Evolutionary conservation across 2,329 filamentous ascomycete species (phyloP), one percentile per base, ranked within the genome.

Genomic region (Ceratocystiopsis brevicomis): DNA sequence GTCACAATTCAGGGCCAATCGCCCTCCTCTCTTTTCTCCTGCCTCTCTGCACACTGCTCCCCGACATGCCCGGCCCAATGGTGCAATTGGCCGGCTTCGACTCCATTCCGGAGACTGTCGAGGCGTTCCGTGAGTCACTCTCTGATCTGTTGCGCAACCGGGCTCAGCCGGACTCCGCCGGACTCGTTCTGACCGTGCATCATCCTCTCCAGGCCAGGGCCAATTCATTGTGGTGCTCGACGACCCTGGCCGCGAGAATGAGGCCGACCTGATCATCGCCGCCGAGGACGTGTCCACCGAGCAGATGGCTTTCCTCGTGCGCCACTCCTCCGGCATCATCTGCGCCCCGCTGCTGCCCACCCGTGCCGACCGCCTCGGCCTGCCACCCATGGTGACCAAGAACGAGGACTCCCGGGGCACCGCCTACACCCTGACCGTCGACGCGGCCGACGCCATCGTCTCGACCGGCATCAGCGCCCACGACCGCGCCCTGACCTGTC

Each of bases 221-320:
- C 78, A 96, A 58, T 96, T 96, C 70, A 80, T 98, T 58, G 77
- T 98, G 48, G 88, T 95, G 35, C 83, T 98, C 56, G 90, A 98
- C 67, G 82, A 84, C 52, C 77, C 85, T 50, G 75, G 78, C 49
- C 87, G 90, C 61, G 90, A 98, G 62, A 98, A 98, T 61, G 90
- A 98, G 71, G 90, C 87, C 61, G 90, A 98, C 65, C 75, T 98
- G 40, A 95, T 96, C 61, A 92, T 96, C 57, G 84, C 90, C 51
- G 88, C 86, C 49, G 68, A 85, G 52, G 72, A 81, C 54, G 66
- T 95, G 50, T 94, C 88, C 10, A 71, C 86, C 19, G 73, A 82
- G 51, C 88, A 96, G 64, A 92, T 93, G 78, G 84, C 86, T 54
- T 98, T 95, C 68, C 79, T 98, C 72, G 75, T 98, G 60, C 84